Evolutionary conservation across 208 protist genomes (phyloP).

Genomic region (Trypanosoma melophagium): DNA sequence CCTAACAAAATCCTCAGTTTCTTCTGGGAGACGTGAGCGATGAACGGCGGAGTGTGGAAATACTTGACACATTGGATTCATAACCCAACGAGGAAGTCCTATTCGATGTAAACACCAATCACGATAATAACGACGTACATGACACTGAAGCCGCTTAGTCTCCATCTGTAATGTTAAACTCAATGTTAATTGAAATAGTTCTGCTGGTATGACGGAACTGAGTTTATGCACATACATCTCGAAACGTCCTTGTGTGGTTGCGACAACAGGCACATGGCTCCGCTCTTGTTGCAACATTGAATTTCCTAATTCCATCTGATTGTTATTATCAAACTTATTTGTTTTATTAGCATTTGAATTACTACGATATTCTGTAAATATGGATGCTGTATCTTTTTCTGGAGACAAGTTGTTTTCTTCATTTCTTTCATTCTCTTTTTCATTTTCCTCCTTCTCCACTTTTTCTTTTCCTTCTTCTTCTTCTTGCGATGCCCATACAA

Average conservation of each 20-base stretch:
- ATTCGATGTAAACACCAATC: constrained; percentile 24
- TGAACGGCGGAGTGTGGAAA: constrained; percentile 26
- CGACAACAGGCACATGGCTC: not conserved
- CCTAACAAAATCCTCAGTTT: constrained; percentile 4
- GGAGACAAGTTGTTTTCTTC: not conserved
- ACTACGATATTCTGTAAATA: not conserved
- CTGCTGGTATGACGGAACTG: not conserved
- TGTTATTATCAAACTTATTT: not conserved
- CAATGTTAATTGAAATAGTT: constrained; percentile 17
- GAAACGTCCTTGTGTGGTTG: not conserved
- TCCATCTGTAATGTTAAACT: constrained; percentile 21
- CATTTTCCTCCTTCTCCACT: too few species aligned
- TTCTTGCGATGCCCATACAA: too few species aligned
- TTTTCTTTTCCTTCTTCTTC: too few species aligned
- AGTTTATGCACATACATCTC: constrained; percentile 30
- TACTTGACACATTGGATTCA: constrained; percentile 23
- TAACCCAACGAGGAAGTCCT: constrained; percentile 29
- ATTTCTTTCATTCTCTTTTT: not conserved
- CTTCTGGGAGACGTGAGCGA: constrained; percentile 22
- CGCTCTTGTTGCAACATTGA: too few species aligned
- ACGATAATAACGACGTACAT: constrained; percentile 16
- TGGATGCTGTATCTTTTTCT: not conserved
- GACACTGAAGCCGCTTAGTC: constrained; percentile 28
- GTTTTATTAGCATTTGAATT: not conserved
- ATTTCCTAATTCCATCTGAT: too few species aligned